phyloP scores from a whole-genome alignment of 208 protist species.

The Leishmania arabica region DNA sequence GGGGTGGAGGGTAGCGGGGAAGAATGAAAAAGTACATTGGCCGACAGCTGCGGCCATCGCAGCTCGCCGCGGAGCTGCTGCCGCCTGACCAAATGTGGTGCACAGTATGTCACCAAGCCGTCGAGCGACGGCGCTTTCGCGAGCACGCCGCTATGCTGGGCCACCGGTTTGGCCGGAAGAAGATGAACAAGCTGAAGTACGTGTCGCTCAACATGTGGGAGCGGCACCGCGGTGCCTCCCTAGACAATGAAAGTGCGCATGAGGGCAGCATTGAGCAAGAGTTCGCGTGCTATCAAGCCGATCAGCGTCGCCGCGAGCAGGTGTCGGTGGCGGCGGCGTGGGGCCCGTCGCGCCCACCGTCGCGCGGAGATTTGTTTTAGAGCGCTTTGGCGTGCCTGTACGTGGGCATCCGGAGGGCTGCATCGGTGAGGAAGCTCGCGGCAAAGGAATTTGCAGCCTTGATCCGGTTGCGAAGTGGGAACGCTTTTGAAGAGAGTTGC shows the following conservation, averaged over 20 bases:
- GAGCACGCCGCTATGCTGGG: conserved; percentile 42
- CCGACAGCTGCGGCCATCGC: conserved; percentile 69
- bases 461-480: not conserved
- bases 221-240: conserved; percentile 66
- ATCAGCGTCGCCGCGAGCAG: conserved; percentile 67
- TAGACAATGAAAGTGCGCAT: conserved; percentile 60
- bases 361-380: conserved; percentile 12
- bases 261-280: conserved; percentile 56
- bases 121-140: conserved; percentile 47
- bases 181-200: conserved; percentile 73
- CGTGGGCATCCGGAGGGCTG: not conserved
- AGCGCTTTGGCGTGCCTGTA: not conserved
- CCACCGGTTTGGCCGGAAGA: conserved; percentile 60
- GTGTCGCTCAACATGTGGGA: conserved; percentile 82
- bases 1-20: not conserved
- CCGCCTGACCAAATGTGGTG: conserved; percentile 80
- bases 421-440: not conserved
- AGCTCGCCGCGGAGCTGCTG: conserved; percentile 73
- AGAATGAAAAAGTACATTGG: conserved; percentile 78
- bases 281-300: conserved; percentile 57
- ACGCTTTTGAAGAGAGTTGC: not conserved
- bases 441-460: not conserved
- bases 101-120: conserved; percentile 63
- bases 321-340: conserved; percentile 23
- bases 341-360: not conserved